Evolutionary conservation across 805 yeast species (phyloP), one percentile per base, ranked within the genome.

Genomic region (Ogataea paraovalis): DNA sequence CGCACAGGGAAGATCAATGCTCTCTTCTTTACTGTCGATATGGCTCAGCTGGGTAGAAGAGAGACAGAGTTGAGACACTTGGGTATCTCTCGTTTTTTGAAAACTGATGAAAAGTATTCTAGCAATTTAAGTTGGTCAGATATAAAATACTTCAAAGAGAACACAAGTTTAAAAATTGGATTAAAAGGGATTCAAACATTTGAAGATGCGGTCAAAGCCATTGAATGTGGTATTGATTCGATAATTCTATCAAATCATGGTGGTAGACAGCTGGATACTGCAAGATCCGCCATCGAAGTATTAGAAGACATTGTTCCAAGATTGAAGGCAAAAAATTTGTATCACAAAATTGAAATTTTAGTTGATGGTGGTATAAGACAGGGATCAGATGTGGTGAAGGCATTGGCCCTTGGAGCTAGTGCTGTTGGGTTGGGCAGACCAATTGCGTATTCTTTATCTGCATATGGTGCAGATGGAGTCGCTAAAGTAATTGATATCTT

Each of bases 241-340:
- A 83, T 88, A n/a, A 88, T 89, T 3, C 59, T 88, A 43, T 87
- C 95, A 2, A 89, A 88, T 62, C 96, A 88, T 67, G 96, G 96
- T 50, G 96, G 96, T 38, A 73, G 96, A 51, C 96, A 88, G 66
- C 70, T 89, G 47, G 97, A 89, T 66, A 86, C 79, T 59, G 74
- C 96, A 1, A 76, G 87, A n/a, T 80, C 96, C 0, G 85, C 91
- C 2, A 72, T 89, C 32, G 87, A 83, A 62, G 79, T 86, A 4
- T 68, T 89, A 43, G 86, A 85, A 4, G 96, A 87, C 51, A 76
- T 82, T 2, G 78, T 78, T 73, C 82, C 81, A 6, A 57, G 72
- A 3, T 64, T 82, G 47, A 61, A 62, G 39, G 69, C 68, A 43
- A 69, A 70, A 45, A 69, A 68, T 44, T 56, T 79, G 30, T 74